phyloP scores from a whole-genome alignment of 495 filamentous ascomycete genomes.

The Aspergillus hancockii region DNA sequence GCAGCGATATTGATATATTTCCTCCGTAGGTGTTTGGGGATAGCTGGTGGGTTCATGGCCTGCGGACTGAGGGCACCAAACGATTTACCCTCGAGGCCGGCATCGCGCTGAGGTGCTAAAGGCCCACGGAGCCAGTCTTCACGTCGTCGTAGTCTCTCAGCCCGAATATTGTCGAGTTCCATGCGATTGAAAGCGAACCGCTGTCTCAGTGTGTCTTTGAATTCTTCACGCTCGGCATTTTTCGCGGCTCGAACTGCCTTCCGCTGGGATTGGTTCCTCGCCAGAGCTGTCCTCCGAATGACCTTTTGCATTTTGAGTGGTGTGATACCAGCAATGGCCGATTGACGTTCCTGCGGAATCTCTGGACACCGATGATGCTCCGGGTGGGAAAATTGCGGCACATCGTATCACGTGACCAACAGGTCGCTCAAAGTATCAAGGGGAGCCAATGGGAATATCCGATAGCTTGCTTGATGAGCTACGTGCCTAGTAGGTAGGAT shows the following conservation, averaged over 20 bases:
- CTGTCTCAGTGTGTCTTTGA: conserved; percentile 35
- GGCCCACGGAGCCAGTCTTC: conserved; percentile 79
- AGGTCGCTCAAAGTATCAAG: neutral
- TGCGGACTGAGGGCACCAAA: conserved; percentile 53
- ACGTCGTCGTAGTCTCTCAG: conserved; percentile 38
- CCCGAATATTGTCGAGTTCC: conserved; percentile 31
- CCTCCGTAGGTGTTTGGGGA: conserved; percentile 49
- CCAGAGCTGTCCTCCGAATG: conserved; percentile 65
- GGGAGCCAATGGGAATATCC: conserved; percentile 14
- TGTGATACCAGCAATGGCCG: conserved; percentile 36
- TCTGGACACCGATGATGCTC: conserved; percentile 16
- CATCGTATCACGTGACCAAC: conserved; percentile 19
- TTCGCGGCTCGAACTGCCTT: conserved; percentile 46
- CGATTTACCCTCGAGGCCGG: conserved; percentile 44
- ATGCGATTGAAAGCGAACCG: conserved; percentile 35
- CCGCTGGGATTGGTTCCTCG: conserved; percentile 60
- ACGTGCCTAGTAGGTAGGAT: neutral
- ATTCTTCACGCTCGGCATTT: conserved; percentile 33
- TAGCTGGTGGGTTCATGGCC: conserved; percentile 34
- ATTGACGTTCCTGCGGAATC: conserved; percentile 16
- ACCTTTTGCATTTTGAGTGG: conserved; percentile 69
- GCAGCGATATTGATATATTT: conserved; percentile 62
- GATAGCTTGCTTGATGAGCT: neutral
- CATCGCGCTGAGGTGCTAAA: conserved; percentile 71
- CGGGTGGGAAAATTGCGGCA: conserved; percentile 43